Evolutionary conservation across 371 early-diverging fungal genomes (phyloP).

Genomic region (Synchytrium microbalum): DNA sequence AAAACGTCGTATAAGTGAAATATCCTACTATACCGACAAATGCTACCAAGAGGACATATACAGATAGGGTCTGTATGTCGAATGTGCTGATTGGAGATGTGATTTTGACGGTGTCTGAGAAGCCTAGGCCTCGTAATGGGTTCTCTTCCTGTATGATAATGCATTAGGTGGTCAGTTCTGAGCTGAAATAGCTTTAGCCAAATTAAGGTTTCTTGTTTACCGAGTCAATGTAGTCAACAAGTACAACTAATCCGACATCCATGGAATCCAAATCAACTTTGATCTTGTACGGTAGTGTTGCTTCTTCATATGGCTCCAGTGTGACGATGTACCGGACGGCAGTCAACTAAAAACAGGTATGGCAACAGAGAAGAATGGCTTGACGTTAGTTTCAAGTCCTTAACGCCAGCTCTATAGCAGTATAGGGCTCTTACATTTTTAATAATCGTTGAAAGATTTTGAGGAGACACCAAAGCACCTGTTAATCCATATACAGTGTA

Average conservation of each 20-base stretch:
- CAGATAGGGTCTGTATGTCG: not conserved
- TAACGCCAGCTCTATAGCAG: not conserved
- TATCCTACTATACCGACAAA: not conserved
- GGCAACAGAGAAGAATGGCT: not conserved
- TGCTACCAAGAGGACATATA: not conserved
- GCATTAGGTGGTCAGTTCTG: not conserved
- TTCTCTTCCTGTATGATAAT: not conserved
- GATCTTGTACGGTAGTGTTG: constrained; percentile 20
- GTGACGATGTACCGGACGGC: constrained; percentile 15
- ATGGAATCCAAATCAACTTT: constrained; percentile 22
- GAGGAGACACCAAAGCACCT: constrained; percentile 19
- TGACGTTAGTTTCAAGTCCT: not conserved
- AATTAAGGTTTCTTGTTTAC: no score
- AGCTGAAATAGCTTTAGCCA: not conserved
- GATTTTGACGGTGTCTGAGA: not conserved
- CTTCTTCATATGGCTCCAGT: constrained; percentile 16
- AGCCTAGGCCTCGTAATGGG: not conserved
- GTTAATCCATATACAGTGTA: constrained; percentile 18
- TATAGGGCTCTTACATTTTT: constrained; percentile 10
- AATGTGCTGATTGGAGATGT: not conserved
- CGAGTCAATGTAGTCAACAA: constrained; percentile 24
- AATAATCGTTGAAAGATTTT: constrained; percentile 12
- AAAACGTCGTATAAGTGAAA: not conserved
- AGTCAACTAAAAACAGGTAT: constrained; percentile 9
- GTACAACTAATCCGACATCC: constrained; percentile 21